A percentile compares a stretch with the other conserved stretches of the same genome.
phyloP scores from a whole-genome alignment of 2,329 filamentous ascomycete genomes.

The Podosphaera aphanis region DNA sequence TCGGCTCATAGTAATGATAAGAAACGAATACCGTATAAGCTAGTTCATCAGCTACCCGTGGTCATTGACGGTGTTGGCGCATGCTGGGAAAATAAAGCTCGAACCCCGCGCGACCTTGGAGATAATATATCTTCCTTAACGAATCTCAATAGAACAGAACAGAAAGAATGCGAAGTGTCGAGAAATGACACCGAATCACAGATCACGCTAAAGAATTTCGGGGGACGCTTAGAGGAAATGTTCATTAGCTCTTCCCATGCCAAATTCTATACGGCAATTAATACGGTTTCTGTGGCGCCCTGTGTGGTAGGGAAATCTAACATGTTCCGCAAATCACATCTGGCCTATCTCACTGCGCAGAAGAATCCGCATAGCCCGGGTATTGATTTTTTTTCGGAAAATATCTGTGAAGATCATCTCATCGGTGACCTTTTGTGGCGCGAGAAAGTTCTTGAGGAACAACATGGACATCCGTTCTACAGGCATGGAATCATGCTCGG shows the following conservation, averaged over 20 bases:
- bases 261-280: constrained; percentile 96
- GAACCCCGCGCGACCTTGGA: constrained; percentile 1
- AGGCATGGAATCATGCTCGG: constrained; percentile 72
- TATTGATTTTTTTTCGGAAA: constrained; percentile 80
- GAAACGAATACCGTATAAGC: constrained; percentile 47
- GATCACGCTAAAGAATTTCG: constrained; percentile 25
- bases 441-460: constrained; percentile 28
- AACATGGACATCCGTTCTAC: constrained; percentile 24
- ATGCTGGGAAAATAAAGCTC: constrained; percentile 8
- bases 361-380: constrained; percentile 30
- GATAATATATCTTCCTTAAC: no score
- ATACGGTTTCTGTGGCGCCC: constrained; percentile 70
- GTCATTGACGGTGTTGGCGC: constrained; percentile 41
- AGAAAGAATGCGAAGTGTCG: no score
- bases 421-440: constrained; percentile 86
- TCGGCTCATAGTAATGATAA: constrained; percentile 25
- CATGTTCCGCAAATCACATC: constrained; percentile 87
- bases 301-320: constrained; percentile 94
- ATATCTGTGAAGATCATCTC: constrained; percentile 93
- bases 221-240: constrained; percentile 74
- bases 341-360: constrained; percentile 43
- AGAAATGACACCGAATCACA: constrained; percentile 9
- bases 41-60: constrained; percentile 82
- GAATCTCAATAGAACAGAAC: no score
- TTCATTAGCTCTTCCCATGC: constrained; percentile 87